Evolutionary conservation across 2,329 filamentous ascomycete genomes (phyloP), one percentile per base, ranked within the genome.

Genomic region (Trichoderma sp.): DNA sequence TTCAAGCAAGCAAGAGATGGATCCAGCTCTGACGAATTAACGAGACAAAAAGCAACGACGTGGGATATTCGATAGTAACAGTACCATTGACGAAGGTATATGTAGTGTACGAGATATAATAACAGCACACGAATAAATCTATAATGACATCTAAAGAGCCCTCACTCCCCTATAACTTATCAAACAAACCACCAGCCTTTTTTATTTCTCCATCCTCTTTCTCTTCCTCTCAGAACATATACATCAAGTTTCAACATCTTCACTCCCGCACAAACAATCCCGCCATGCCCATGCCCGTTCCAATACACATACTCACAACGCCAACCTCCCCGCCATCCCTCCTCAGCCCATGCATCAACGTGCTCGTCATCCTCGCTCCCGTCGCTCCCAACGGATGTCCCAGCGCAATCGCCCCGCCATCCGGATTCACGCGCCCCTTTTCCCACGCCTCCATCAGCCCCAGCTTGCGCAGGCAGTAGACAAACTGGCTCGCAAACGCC

Each of bases 331-430:
- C 85, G 0, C 89, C 92, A 80, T 80, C 88, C 82, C 88, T 92
- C 76, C 83, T 91, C 85, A 80, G 87, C 78, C 82, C 97, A 77
- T 83, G 87, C 74, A 85, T 74, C 73, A 95, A 79, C 62, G 92
- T 95, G 59, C 89, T 89, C 74, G 94, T 81, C 86, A 97, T 91
- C 73, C 94, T 85, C 35, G 92, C 93, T 40, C 93, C 93, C 5
- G 94, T 97, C 37, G 94, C 94, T 58, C 95, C 94, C 1, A 97
- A 85, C 6, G 94, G 94, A 79, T 97, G 95, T 1, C 95, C 95
- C 29, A 97, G 82, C n/a, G 95, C 94, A 79, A 97, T 97, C 2
- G 94, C 95, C 37, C 95, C 94, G 71, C 95, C 95, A 75, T 96
- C 94, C 0, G 93, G 93, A 81, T 98, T 98, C 21, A 97, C 91